A percentile compares a stretch with the other conserved stretches of the same genome.
These are phyloP conservation scores for Oidium heveae DNA, from an alignment of 2,329 filamentous ascomycete genomes.

Conservation along the genomic window DNA sequence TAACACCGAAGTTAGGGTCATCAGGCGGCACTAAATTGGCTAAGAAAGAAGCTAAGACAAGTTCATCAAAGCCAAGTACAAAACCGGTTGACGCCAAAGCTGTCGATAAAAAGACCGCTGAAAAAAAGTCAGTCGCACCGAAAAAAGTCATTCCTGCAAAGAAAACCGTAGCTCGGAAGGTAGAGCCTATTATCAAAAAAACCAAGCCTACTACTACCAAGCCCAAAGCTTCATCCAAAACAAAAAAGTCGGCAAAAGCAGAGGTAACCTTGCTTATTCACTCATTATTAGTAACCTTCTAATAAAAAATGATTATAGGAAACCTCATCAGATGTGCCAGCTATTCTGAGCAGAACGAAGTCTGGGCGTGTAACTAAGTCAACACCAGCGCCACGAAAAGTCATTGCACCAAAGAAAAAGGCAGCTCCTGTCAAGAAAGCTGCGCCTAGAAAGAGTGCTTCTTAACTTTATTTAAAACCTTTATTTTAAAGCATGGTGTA, in stretches of 20 bases:
- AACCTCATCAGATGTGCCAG: background rate
- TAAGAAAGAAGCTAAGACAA: constrained; percentile 28
- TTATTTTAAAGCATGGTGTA: no score
- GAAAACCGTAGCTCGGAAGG: constrained; percentile 15
- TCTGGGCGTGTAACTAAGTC: constrained; percentile 46
- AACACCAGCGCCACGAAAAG: constrained; percentile 17
- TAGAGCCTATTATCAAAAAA: constrained; percentile 8
- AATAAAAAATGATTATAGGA: background rate
- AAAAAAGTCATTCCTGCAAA: constrained; percentile 8
- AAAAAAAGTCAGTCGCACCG: constrained; percentile 14
- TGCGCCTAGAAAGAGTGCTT: background rate
- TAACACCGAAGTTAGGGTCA: background rate
- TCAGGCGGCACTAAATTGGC: constrained; percentile 50
- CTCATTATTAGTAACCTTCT: constrained; percentile 8
- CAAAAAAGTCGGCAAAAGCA: constrained; percentile 11
- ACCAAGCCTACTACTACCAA: constrained; percentile 14
- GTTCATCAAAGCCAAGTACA: constrained; percentile 10
- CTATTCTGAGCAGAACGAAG: constrained; percentile 36
- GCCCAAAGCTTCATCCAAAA: constrained; percentile 18
- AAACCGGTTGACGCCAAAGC: constrained; percentile 15
- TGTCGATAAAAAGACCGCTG: constrained; percentile 15
- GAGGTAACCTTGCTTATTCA: background rate
- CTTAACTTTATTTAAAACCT: background rate
- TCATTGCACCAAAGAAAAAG: constrained; percentile 14
- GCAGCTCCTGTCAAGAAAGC: constrained; percentile 12